Evolutionary conservation across 2,329 filamentous ascomycete genomes (phyloP).

Genomic region (Xenosphaeropsis pyriputrescens): DNA sequence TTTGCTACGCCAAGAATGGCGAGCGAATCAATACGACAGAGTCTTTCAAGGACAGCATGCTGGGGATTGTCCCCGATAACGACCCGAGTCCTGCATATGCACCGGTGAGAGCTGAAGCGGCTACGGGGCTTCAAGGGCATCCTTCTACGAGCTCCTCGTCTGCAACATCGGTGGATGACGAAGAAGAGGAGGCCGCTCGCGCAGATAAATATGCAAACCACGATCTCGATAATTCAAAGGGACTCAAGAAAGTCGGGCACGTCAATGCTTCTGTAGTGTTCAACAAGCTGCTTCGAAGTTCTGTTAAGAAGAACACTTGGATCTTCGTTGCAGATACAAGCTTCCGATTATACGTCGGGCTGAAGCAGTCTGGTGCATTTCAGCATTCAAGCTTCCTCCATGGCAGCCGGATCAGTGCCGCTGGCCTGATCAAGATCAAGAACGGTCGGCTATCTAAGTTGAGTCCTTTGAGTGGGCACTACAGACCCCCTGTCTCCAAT

Average conservation of each 20-base stretch:
- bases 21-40: conserved; percentile 62
- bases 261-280: conserved; percentile 59
- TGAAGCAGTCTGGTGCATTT: conserved; percentile 78
- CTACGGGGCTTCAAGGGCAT: conserved; percentile 7
- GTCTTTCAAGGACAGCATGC: conserved; percentile 64
- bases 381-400: conserved; percentile 86
- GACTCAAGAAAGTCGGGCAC: conserved; percentile 46
- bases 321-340: conserved; percentile 83
- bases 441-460: conserved; percentile 62
- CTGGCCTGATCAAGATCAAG: conserved; percentile 75
- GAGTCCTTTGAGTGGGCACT: conserved; percentile 64
- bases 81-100: conserved; percentile 42
- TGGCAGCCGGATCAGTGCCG: conserved; percentile 66
- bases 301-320: conserved; percentile 80
- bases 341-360: conserved; percentile 76
- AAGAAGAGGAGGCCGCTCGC: conserved; percentile 39
- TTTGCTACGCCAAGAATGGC: conserved; percentile 82
- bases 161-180: conserved; percentile 14
- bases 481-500: conserved; percentile 63
- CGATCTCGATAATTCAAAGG: conserved; percentile 43
- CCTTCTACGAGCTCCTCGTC: conserved; percentile 19
- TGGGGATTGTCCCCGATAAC: conserved; percentile 51
- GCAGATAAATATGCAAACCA: conserved; percentile 52
- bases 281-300: conserved; percentile 64
- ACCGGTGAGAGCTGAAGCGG: conserved; percentile 10